Percentiles rank a stretch among this genome's conserved stretches.
Evolutionary conservation across 139 green algal genomes (phyloP).

Genomic region (Tetraselmis chui): DNA sequence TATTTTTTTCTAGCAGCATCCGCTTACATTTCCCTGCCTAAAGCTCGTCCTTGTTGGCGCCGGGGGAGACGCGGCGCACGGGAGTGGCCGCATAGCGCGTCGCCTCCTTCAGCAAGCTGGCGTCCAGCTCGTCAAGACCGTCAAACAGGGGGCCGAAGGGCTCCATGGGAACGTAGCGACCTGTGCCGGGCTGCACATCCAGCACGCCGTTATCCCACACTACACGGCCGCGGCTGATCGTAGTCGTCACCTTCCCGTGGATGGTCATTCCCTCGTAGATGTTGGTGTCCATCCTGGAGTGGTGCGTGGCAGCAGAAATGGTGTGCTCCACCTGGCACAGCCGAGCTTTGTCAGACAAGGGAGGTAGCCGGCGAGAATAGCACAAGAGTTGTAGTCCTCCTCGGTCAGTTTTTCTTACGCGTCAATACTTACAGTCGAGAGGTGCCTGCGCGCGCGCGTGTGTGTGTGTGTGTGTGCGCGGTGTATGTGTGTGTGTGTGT

Average conservation of each 20-base stretch:
- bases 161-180: constrained; percentile 56
- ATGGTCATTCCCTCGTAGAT: constrained; percentile 83
- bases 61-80: not conserved
- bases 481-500: too few relatives aligned
- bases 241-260: constrained; percentile 67
- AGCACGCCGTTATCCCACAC: constrained; percentile 78
- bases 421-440: too few relatives aligned
- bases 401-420: too few relatives aligned
- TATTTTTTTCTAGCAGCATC: too few relatives aligned
- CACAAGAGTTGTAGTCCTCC: too few relatives aligned
- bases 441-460: too few relatives aligned
- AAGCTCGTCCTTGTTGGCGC: not conserved
- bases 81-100: not conserved
- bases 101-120: not conserved
- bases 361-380: too few relatives aligned
- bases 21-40: too few relatives aligned
- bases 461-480: too few relatives aligned
- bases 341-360: too few relatives aligned
- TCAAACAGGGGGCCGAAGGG: constrained; percentile 51
- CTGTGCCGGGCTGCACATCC: constrained; percentile 46
- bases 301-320: constrained; percentile 66
- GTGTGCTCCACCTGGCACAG: constrained; percentile 39
- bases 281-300: constrained; percentile 88
- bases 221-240: constrained; percentile 78
- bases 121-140: constrained; percentile 26